Evolutionary conservation across 1,284 basidiomycete species (phyloP).

Genomic region (Ustilago shanxiensis): DNA sequence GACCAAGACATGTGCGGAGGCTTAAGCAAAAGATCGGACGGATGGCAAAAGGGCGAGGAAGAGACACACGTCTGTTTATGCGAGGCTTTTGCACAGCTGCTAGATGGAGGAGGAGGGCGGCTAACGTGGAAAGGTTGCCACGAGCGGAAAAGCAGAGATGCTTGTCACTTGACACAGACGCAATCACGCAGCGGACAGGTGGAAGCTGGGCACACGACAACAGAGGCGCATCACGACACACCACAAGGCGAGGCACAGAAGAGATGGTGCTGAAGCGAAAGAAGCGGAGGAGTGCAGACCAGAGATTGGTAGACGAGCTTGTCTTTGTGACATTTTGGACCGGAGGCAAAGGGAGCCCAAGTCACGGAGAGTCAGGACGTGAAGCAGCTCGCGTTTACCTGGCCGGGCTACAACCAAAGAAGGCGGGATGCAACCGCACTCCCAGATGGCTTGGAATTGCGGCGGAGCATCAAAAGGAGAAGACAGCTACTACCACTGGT

Average conservation of each 20-base stretch:
- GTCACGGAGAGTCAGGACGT: not conserved
- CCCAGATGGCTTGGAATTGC: slow-evolving; percentile 7
- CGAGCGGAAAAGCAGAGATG: not conserved
- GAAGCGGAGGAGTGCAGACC: not conserved
- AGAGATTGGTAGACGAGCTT: not conserved
- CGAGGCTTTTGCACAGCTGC: slow-evolving; percentile 2
- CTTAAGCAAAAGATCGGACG: not conserved
- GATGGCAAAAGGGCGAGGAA: not conserved
- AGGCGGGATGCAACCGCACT: not conserved
- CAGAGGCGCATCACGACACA: not conserved
- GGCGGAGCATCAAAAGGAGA: slow-evolving; percentile 7
- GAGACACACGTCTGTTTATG: slow-evolving; percentile 14
- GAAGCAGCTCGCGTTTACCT: not conserved
- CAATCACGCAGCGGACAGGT: slow-evolving; percentile 11
- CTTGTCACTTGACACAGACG: slow-evolving; percentile 14
- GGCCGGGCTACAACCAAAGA: not conserved
- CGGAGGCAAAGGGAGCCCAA: not conserved
- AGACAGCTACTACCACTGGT: not conserved
- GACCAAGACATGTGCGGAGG: not conserved
- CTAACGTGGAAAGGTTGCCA: not conserved
- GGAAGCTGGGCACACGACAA: not conserved
- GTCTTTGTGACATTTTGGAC: not conserved
- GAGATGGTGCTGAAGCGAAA: not conserved
- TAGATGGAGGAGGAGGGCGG: not conserved
- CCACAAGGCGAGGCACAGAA: not conserved